These are phyloP conservation scores for Aspergillus alliaceus DNA, from an alignment of 2,329 filamentous ascomycete species.

Conservation along the genomic window DNA sequence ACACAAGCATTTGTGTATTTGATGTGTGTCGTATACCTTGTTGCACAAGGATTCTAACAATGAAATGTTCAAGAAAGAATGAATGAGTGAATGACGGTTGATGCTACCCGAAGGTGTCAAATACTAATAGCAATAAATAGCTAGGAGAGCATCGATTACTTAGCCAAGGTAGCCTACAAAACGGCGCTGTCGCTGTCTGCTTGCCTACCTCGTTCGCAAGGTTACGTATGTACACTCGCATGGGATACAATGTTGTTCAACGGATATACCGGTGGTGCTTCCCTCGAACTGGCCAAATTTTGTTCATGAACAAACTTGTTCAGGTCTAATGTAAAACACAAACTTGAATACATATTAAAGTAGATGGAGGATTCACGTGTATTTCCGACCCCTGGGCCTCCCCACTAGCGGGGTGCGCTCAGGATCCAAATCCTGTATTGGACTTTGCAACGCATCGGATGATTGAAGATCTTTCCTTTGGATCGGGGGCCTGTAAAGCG, in stretches of 20 bases:
- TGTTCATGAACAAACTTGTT: too few species aligned
- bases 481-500: conserved; percentile 6
- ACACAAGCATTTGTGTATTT: background rate
- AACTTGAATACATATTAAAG: too few species aligned
- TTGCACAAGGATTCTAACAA: background rate
- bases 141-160: background rate
- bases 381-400: conserved; percentile 1
- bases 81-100: background rate
- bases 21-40: background rate
- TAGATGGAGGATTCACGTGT: too few species aligned
- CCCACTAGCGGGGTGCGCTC: conserved; percentile 11
- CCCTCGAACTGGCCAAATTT: background rate
- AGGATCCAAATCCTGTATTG: background rate
- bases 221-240: background rate
- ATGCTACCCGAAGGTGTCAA: background rate
- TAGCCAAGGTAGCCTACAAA: background rate
- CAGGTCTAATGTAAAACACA: too few species aligned
- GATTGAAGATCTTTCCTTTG: background rate
- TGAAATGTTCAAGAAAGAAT: background rate
- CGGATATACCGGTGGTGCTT: background rate
- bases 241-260: background rate
- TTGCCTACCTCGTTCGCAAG: background rate
- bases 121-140: background rate
- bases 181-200: background rate
- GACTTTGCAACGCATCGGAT: background rate